A percentile compares a stretch with the other conserved stretches of the same genome.
Evolutionary conservation across 495 filamentous ascomycete genomes (phyloP).

Genomic region (Platismatia glauca): DNA sequence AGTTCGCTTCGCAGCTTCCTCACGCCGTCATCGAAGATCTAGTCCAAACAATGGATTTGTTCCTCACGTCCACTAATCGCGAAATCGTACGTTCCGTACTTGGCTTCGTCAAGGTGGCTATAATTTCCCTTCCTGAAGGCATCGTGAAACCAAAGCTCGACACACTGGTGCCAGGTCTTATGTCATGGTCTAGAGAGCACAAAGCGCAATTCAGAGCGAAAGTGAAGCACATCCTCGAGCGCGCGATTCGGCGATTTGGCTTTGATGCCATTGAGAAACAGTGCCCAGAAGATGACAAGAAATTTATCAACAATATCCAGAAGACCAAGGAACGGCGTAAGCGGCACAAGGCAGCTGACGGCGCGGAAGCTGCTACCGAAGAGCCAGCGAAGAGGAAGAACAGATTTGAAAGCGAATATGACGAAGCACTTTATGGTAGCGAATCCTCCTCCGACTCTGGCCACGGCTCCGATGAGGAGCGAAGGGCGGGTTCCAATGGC

Average conservation of each 20-base stretch:
- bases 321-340: constrained; percentile 85
- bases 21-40: constrained; percentile 61
- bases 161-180: constrained; percentile 73
- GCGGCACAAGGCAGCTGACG: constrained; percentile 53
- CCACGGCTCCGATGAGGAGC: constrained; percentile 42
- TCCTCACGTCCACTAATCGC: constrained; percentile 87
- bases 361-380: constrained; percentile 21
- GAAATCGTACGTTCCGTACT: constrained; percentile 90
- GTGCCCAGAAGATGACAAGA: constrained; percentile 76
- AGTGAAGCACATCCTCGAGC: constrained; percentile 93
- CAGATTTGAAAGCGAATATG: constrained; percentile 82
- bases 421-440: constrained; percentile 88
- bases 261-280: constrained; percentile 63
- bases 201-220: constrained; percentile 91
- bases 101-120: constrained; percentile 91
- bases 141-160: constrained; percentile 64
- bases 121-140: constrained; percentile 71
- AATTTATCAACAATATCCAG: constrained; percentile 84
- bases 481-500: constrained; percentile 28
- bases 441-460: constrained; percentile 59
- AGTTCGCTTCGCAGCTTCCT: constrained; percentile 57
- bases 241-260: constrained; percentile 85
- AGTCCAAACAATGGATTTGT: constrained; percentile 86
- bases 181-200: constrained; percentile 96
- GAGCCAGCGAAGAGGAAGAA: constrained; percentile 37